These are phyloP conservation scores for Gossypium longicalyx DNA, from an alignment of 345 rosid genomes.

Conservation along the genomic window DNA sequence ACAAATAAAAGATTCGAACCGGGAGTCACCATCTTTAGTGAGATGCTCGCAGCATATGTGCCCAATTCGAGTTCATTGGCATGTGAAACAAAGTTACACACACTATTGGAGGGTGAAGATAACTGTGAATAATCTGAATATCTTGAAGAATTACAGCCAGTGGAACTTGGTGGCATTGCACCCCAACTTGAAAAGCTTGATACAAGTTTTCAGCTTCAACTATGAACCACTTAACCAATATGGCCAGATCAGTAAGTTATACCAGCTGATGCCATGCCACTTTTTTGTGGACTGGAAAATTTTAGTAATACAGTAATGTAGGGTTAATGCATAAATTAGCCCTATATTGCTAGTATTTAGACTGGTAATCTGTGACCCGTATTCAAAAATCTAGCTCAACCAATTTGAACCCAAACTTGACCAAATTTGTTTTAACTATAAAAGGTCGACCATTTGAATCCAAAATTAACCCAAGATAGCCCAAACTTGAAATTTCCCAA, in stretches of 20 bases:
- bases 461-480: no score
- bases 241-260: slow-evolving; percentile 46
- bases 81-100: slow-evolving; percentile 72
- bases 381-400: no score
- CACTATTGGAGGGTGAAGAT: slow-evolving; percentile 77
- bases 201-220: slow-evolving; percentile 71
- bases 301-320: neutral
- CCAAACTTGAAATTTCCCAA: no score
- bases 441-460: no score
- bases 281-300: neutral
- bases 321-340: neutral
- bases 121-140: slow-evolving; percentile 55
- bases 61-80: slow-evolving; percentile 81
- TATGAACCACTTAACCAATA: slow-evolving; percentile 52
- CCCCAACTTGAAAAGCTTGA: slow-evolving; percentile 58
- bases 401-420: no score
- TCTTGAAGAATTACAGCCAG: slow-evolving; percentile 54
- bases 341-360: neutral
- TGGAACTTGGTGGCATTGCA: slow-evolving; percentile 85
- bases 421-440: no score
- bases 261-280: neutral
- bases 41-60: slow-evolving; percentile 71
- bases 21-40: slow-evolving; percentile 39
- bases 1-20: slow-evolving; percentile 38
- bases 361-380: no score